Evolutionary conservation across 306 rosid species (phyloP).

Genomic region (Vigna reflexopilosa): DNA sequence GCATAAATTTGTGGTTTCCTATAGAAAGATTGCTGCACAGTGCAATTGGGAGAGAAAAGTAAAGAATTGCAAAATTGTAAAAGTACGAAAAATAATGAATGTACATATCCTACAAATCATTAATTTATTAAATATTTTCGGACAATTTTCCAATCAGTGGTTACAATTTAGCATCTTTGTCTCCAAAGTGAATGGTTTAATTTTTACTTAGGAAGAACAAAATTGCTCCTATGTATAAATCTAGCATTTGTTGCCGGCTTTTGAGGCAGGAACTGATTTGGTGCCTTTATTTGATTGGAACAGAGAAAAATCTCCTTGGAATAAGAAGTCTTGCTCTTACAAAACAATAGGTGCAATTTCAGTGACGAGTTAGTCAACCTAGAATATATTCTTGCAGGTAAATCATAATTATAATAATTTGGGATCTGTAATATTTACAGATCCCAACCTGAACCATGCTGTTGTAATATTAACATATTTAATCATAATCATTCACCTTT

Average conservation of each 20-base stretch:
- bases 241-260: no score
- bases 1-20: background rate
- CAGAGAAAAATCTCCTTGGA: no score
- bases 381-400: slow-evolving; percentile 43
- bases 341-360: background rate
- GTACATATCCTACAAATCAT: background rate
- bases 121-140: background rate
- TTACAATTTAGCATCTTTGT: no score
- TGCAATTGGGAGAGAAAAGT: background rate
- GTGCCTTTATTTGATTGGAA: no score
- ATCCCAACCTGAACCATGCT: slow-evolving; percentile 7
- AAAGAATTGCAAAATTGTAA: background rate
- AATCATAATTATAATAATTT: no score
- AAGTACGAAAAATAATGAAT: background rate
- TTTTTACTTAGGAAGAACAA: no score
- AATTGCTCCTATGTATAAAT: no score
- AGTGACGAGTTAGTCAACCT: background rate
- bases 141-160: background rate
- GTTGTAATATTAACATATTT: background rate
- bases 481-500: slow-evolving; percentile 29
- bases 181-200: no score
- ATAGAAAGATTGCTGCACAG: background rate
- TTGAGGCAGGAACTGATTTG: no score
- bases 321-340: background rate
- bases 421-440: no score